Conservation (phyloP, 352 stramenopile species). For the Globisporangium sylvaticum region DNA sequence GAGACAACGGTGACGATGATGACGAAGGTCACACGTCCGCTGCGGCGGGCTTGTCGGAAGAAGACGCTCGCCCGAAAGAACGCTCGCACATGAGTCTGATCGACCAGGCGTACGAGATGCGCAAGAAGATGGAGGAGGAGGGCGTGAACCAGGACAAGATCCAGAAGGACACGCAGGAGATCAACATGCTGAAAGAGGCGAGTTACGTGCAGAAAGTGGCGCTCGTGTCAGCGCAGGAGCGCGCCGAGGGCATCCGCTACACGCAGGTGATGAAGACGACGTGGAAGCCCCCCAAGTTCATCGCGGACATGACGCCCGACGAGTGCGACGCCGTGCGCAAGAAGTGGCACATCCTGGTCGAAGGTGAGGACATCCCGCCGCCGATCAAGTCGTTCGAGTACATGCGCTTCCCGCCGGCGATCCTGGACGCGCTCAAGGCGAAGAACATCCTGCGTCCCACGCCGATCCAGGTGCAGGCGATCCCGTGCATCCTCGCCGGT, state of each 20-base stretch:
- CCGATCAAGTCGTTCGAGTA: slow-evolving; percentile 96
- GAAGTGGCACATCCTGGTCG: slow-evolving; percentile 98
- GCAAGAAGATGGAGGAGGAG: slow-evolving; percentile 65
- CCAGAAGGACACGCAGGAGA: slow-evolving; percentile 84
- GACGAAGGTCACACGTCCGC: slow-evolving; percentile 12
- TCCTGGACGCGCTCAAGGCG: slow-evolving; percentile 89
- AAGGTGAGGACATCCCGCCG: slow-evolving; percentile 94
- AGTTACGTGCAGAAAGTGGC: slow-evolving; percentile 95
- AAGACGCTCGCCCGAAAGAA: slow-evolving; percentile 15
- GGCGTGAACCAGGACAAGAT: slow-evolving; percentile 79
- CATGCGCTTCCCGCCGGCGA: slow-evolving; percentile 95
- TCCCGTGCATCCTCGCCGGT: slow-evolving; percentile 95
- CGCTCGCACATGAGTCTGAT: slow-evolving; percentile 73
- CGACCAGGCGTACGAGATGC: slow-evolving; percentile 83
- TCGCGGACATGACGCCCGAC: slow-evolving; percentile 82
- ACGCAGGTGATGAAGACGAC: slow-evolving; percentile 86
- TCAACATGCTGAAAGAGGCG: slow-evolving; percentile 93
- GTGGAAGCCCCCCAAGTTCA: slow-evolving; percentile 88
- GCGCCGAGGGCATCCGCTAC: slow-evolving; percentile 91
- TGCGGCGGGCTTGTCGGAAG: slow-evolving; percentile 7
- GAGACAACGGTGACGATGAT: slow-evolving; percentile 5
- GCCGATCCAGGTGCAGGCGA: slow-evolving; percentile 98
- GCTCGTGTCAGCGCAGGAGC: slow-evolving; percentile 91
- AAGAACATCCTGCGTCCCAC: slow-evolving; percentile 97
- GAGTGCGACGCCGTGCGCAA: slow-evolving; percentile 91